Percentiles rank a stretch among this genome's conserved stretches.
phyloP scores from a whole-genome alignment of 2,329 filamentous ascomycete genomes.

The Colletotrichum tamarilloi region DNA sequence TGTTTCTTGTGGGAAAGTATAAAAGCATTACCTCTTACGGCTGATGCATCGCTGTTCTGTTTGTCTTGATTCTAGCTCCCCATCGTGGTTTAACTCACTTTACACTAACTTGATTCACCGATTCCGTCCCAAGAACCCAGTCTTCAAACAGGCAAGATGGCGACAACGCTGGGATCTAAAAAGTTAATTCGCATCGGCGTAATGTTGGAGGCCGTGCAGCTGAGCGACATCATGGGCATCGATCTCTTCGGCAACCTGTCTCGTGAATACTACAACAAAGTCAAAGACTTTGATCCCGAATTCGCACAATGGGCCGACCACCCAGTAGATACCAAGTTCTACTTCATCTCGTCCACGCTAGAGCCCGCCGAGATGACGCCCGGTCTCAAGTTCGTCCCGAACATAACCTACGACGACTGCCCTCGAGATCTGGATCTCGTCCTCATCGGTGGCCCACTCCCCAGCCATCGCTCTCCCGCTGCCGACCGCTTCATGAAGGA shows the following conservation, averaged over 20 bases:
- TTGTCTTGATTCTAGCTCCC: not conserved
- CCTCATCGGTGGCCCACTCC: conserved; percentile 49
- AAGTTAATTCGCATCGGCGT: conserved; percentile 50
- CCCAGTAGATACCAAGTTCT: conserved; percentile 47
- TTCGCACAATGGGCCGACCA: conserved; percentile 37
- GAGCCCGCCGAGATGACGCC: conserved; percentile 45
- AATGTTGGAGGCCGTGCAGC: conserved; percentile 50
- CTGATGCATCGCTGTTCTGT: not conserved
- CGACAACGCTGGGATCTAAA: conserved; percentile 17
- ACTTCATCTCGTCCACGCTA: conserved; percentile 50
- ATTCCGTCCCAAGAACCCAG: not conserved
- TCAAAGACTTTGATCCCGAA: conserved; percentile 38
- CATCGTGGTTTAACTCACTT: not conserved
- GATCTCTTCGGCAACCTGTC: conserved; percentile 52
- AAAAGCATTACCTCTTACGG: not conserved
- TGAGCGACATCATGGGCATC: conserved; percentile 51
- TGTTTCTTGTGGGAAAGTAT: not conserved
- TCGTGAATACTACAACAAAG: conserved; percentile 35
- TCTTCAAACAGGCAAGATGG: not conserved
- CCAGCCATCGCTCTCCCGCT: conserved; percentile 42
- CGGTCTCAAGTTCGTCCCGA: conserved; percentile 47
- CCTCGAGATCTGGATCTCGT: conserved; percentile 54
- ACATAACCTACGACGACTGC: conserved; percentile 51
- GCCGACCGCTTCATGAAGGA: conserved; percentile 50
- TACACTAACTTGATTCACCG: not conserved